Base-by-base conservation (phyloP, 257 asterid species). In the Petunia axillaris region DNA sequence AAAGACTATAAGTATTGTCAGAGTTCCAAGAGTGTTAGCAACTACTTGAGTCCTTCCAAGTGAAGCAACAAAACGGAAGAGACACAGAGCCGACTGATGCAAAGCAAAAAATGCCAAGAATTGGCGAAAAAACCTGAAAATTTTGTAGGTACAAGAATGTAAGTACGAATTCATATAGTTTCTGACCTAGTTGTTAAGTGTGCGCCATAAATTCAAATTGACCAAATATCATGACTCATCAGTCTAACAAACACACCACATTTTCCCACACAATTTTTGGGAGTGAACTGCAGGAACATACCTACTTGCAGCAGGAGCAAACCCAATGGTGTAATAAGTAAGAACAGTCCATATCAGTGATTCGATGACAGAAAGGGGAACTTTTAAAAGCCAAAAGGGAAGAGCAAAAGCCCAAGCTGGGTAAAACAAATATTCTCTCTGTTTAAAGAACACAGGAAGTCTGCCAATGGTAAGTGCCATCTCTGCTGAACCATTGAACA, bases 371-470 rank as follows among this genome's bases (percentile, higher is more conserved):
- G 99, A 95, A 77, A 93, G 91, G 11, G 99, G 99, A 81, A 95
- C 88, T 82, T 90, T 85, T 46, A 92, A 87, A 81, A 95, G 88
- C 97, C 98, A 95, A 83, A 95, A 93, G 2, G 99, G 99, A 46
- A 95, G 83, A 9, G 98, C 91, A 73, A 95, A 95, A 1, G 99
- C 99, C 99, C 99, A 95, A 59, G 99, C 95, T 8, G 99, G 99
- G 86, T 81, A 95, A 87, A 95, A 92, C 54, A 92, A 85, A 79
- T 93, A 92, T 76, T 93, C 97, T 82, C 99, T 83, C 76, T 95
- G 99, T 83, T 93, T 93, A 70, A 91, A 95, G 90, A 93, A 94
- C 73, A 93, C 97, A 0, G 98, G 98, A 84, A 94, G 97, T 83
- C 99, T 86, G 66, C 87, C 59, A 71, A 92, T 80, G 4, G 92